Percentiles rank a stretch among this genome's conserved stretches.
phyloP scores from a whole-genome alignment of 2,329 filamentous ascomycete species.

The Calycina herbarum region DNA sequence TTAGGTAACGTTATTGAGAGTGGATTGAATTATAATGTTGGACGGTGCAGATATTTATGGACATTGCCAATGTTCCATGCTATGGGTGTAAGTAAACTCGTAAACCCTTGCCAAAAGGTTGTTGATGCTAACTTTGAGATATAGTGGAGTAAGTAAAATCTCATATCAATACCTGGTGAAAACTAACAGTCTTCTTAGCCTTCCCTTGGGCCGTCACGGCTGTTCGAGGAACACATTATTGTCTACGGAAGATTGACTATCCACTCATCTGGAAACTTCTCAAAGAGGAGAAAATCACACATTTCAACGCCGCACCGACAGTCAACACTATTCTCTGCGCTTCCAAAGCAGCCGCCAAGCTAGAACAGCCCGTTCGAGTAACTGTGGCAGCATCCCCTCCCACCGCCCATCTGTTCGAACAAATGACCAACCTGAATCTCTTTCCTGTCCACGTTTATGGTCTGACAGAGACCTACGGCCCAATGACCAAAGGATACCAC shows the following conservation, averaged over 20 bases:
- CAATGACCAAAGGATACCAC: slow-evolving; percentile 90
- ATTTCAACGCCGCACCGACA: slow-evolving; percentile 94
- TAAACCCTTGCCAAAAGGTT: background rate
- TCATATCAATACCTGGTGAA: background rate
- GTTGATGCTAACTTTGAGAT: background rate
- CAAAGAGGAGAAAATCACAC: slow-evolving; percentile 83
- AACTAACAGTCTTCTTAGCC: slow-evolving; percentile 50
- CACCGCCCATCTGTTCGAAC: slow-evolving; percentile 84
- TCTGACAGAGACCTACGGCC: slow-evolving; percentile 85
- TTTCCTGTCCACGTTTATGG: slow-evolving; percentile 94
- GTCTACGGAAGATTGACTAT: slow-evolving; percentile 93
- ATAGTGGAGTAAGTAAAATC: slow-evolving; percentile 13
- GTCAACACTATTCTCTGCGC: slow-evolving; percentile 93
- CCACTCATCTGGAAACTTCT: slow-evolving; percentile 86
- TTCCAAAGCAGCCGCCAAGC: slow-evolving; percentile 68
- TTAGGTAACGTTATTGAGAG: slow-evolving; percentile 87
- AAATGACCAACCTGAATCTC: slow-evolving; percentile 81
- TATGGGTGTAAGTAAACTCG: slow-evolving; percentile 44
- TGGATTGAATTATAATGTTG: slow-evolving; percentile 69
- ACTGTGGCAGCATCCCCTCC: slow-evolving; percentile 93
- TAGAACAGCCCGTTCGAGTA: slow-evolving; percentile 74
- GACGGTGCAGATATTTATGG: slow-evolving; percentile 82
- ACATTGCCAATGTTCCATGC: slow-evolving; percentile 85
- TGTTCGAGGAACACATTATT: slow-evolving; percentile 92
- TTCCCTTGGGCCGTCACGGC: slow-evolving; percentile 94